These are phyloP conservation scores for Aspergillus ochraceus DNA, from an alignment of 2,329 filamentous ascomycete genomes.

Conservation along the genomic window DNA sequence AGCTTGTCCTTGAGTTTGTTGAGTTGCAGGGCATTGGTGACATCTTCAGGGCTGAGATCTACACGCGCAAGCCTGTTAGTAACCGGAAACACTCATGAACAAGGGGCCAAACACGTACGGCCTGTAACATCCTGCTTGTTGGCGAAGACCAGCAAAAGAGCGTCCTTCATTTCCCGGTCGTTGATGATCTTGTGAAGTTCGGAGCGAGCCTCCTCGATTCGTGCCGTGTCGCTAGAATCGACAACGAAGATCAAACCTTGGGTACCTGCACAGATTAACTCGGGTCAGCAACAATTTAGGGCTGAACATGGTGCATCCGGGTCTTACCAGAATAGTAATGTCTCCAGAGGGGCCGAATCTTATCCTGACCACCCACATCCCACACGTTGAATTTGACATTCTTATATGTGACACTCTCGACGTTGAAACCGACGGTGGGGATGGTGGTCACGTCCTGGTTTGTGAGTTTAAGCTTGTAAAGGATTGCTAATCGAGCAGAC, in stretches of 20 bases:
- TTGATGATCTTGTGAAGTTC: constrained; percentile 97
- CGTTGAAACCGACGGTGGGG: constrained; percentile 98
- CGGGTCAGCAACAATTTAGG: constrained; percentile 4
- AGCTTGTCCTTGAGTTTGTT: constrained; percentile 77
- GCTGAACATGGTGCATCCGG: background rate
- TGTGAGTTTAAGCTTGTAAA: constrained; percentile 94
- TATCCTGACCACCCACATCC: constrained; percentile 98
- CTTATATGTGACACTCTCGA: constrained; percentile 98
- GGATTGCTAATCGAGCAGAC: constrained; percentile 60
- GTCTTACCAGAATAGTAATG: constrained; percentile 82
- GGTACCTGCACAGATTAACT: constrained; percentile 61
- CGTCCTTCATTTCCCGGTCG: constrained; percentile 96
- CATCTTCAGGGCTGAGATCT: constrained; percentile 79
- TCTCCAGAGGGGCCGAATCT: constrained; percentile 95
- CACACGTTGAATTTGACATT: constrained; percentile 99
- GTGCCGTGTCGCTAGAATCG: constrained; percentile 86
- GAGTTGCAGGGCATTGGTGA: constrained; percentile 75
- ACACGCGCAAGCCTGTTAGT: constrained; percentile 20
- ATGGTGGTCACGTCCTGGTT: constrained; percentile 98
- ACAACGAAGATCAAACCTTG: constrained; percentile 99
- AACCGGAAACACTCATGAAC: background rate
- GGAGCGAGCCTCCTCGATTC: constrained; percentile 89
- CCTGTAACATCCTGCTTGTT: constrained; percentile 97
- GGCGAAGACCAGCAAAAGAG: constrained; percentile 89
- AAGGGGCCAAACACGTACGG: constrained; percentile 52